Percentiles rank a stretch among this genome's conserved stretches.
Evolutionary conservation across 2,329 filamentous ascomycete species (phyloP).

Genomic region (Stromatinia cepivora): DNA sequence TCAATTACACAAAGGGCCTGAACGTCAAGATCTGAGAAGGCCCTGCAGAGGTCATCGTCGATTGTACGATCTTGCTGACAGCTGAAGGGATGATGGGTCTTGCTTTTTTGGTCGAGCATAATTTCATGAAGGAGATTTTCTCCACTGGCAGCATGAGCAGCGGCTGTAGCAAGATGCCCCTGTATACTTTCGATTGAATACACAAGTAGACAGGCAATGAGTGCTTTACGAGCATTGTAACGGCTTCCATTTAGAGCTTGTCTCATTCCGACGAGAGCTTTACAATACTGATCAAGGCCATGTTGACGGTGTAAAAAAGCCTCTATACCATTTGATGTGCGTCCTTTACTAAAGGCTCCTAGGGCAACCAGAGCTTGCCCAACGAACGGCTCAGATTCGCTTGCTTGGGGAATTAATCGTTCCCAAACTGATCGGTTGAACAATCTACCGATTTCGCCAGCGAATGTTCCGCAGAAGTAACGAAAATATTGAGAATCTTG

Average conservation of each 20-base stretch:
- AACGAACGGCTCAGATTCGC: constrained; percentile 29
- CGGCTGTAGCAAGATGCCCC: constrained; percentile 21
- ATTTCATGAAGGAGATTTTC: constrained; percentile 20
- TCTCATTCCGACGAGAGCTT: constrained; percentile 23
- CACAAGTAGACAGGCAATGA: constrained; percentile 24
- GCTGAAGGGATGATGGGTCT: background rate
- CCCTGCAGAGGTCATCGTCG: constrained; percentile 19
- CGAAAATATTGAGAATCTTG: constrained; percentile 28
- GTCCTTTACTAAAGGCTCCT: constrained; percentile 27
- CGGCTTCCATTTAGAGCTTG: constrained; percentile 8
- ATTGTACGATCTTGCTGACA: constrained; percentile 12
- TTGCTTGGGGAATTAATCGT: constrained; percentile 29
- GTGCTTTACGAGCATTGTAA: constrained; percentile 17
- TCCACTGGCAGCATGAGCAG: constrained; percentile 18
- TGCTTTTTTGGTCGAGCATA: background rate
- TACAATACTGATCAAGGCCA: constrained; percentile 19
- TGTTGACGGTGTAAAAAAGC: constrained; percentile 19
- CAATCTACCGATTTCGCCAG: constrained; percentile 27
- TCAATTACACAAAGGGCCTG: constrained; percentile 23
- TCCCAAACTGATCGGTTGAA: constrained; percentile 28
- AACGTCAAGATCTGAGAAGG: constrained; percentile 20
- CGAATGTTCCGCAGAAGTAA: constrained; percentile 28
- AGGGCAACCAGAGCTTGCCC: constrained; percentile 31
- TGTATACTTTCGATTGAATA: constrained; percentile 26
- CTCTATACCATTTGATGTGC: constrained; percentile 1